These are phyloP conservation scores for Fusarium sambucinum DNA, from an alignment of 2,329 filamentous ascomycete genomes.

Conservation along the genomic window DNA sequence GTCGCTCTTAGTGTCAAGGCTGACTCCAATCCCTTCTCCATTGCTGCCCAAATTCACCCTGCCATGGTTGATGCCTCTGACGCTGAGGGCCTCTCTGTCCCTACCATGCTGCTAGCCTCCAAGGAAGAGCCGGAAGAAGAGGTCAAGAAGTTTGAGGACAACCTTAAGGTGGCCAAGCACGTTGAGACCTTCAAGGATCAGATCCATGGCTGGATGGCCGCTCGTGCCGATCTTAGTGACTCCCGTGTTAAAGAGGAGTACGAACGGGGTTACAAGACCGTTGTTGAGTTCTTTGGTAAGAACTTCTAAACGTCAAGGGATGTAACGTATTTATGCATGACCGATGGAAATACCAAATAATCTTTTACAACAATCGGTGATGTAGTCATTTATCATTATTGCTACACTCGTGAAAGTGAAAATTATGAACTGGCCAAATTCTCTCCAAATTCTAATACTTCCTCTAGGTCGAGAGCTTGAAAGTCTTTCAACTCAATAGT, in stretches of 20 bases:
- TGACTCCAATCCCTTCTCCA: conserved; percentile 66
- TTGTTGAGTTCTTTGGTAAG: conserved; percentile 69
- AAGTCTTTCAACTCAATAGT: conserved; percentile 58
- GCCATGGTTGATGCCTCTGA: conserved; percentile 74
- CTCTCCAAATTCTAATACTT: conserved; percentile 61
- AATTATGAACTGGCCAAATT: conserved; percentile 5
- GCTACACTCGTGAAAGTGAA: not conserved
- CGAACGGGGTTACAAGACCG: conserved; percentile 69
- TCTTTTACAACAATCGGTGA: not conserved
- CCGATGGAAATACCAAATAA: conserved; percentile 6
- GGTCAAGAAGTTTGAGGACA: conserved; percentile 68
- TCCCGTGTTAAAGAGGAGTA: conserved; percentile 71
- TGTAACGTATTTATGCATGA: conserved; percentile 26
- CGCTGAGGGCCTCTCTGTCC: conserved; percentile 69
- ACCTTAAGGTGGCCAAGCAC: conserved; percentile 66
- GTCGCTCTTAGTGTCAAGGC: conserved; percentile 64
- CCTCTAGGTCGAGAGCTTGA: conserved; percentile 58
- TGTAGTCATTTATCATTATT: conserved; percentile 13
- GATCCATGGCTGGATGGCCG: conserved; percentile 81
- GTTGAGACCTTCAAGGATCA: conserved; percentile 76
- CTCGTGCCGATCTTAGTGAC: conserved; percentile 69
- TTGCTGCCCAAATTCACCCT: conserved; percentile 66
- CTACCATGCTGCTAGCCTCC: conserved; percentile 73
- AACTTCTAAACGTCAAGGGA: conserved; percentile 54
- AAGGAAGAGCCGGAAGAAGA: conserved; percentile 70